Conservation (phyloP, 2,329 filamentous ascomycete species). For the Pseudogymnoascus sp. region DNA sequence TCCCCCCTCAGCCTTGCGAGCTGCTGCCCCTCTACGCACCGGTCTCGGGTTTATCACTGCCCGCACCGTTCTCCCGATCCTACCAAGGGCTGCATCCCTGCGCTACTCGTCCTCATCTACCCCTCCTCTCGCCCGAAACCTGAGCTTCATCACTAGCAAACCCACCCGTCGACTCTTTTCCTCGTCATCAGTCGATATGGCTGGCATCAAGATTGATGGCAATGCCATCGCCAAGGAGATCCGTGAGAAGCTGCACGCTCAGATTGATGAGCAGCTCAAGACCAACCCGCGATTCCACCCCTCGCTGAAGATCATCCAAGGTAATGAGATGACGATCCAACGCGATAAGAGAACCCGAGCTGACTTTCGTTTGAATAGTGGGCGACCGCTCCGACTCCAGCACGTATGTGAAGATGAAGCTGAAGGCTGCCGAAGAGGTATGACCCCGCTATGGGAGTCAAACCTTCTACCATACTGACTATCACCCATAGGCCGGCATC, state of each 20-base stretch:
- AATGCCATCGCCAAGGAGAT: constrained; percentile 90
- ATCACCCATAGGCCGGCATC: constrained; percentile 67
- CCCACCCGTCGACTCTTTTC: constrained; percentile 34
- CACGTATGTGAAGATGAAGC: constrained; percentile 99
- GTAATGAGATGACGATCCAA: constrained; percentile 40
- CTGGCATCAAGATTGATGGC: constrained; percentile 87
- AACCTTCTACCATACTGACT: constrained; percentile 13
- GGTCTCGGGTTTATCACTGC: constrained; percentile 4
- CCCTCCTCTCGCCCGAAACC: neutral
- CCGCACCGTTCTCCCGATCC: neutral
- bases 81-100: constrained; percentile 8
- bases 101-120: constrained; percentile 10
- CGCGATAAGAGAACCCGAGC: constrained; percentile 14
- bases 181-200: constrained; percentile 59
- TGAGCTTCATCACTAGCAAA: neutral
- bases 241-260: constrained; percentile 68
- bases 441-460: constrained; percentile 15
- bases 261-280: constrained; percentile 76
- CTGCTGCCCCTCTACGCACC: constrained; percentile 7
- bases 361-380: constrained; percentile 45
- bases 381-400: constrained; percentile 88
- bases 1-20: constrained; percentile 9
- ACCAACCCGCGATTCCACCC: constrained; percentile 83
- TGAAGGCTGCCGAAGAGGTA: constrained; percentile 92
- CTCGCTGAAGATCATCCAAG: constrained; percentile 89